Evolutionary conservation across 768 basidiomycete species (phyloP), one percentile per base, ranked within the genome.

Genomic region (Omphalotus guepiniiformis): DNA sequence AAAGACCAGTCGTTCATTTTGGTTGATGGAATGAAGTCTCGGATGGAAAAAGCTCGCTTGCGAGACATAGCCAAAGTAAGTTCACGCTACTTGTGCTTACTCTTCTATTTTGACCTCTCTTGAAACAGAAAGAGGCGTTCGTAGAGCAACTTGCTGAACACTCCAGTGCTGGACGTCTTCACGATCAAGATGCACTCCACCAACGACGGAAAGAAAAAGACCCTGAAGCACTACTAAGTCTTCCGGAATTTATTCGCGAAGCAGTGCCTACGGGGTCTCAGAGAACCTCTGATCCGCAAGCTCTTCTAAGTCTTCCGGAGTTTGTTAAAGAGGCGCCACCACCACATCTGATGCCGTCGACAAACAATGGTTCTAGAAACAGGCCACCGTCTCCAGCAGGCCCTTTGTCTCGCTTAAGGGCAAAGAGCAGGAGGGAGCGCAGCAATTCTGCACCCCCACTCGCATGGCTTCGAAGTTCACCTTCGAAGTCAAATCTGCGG

Each of bases 161-260:
- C 58, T 87, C 90, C 0, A 72, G 75, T 38, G 76, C 82, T 1
- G 83, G 93, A 18, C 76, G 93, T 46, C 66, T 94, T 29, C 82
- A 83, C 45, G 74, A 76, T 12, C 93, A 96, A 63, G 93, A 95
- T 55, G 88, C 90, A 6, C 63, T 77, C 2, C 73, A 81, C 35
- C 71, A 70, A 28, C 56, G 63, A 13, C 55, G 46, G 43, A 52
- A 63, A 55, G 63, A 56, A 38, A 78, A 68, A 53, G 75, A 80
- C 53, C 79, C 78, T 16, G 63, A 76, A 38, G 74, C 76, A 2
- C 62, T 80, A 46, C 67, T 83, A 25, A 75, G 74, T 5, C 65
- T 83, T 12, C 79, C 79, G 2, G 80, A 83, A 63, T 85, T 83
- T 55, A 82, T 85, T 48, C 72, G 74, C 13, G 81, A 85, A 59